phyloP scores from a whole-genome alignment of 2,329 filamentous ascomycete species.

The Neurospora sp. region DNA sequence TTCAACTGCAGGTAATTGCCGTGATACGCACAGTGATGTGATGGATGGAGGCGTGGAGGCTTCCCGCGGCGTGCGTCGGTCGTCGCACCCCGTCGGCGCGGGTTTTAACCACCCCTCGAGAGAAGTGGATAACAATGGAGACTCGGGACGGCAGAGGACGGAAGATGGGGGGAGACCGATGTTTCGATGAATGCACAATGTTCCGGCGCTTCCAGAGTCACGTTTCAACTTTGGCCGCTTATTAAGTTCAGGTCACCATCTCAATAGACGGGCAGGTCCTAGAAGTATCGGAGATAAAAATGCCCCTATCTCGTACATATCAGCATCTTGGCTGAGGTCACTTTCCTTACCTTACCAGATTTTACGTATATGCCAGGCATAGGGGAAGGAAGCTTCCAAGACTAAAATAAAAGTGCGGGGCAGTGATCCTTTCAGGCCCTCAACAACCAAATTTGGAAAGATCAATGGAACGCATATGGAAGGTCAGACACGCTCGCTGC shows the following conservation, averaged over 20 bases:
- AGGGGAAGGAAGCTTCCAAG: neutral
- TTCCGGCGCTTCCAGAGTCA: neutral
- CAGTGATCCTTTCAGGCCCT: neutral
- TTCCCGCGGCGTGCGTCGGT: neutral
- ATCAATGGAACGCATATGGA: neutral
- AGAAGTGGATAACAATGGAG: neutral
- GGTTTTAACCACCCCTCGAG: neutral
- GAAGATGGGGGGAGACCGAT: neutral
- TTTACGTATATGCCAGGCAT: neutral
- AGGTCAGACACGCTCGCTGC: neutral
- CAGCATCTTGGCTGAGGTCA: neutral
- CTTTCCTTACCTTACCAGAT: neutral
- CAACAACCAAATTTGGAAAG: neutral
- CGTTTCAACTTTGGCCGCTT: neutral
- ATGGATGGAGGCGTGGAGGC: neutral
- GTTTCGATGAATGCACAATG: neutral
- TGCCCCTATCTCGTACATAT: neutral
- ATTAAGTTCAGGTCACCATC: neutral
- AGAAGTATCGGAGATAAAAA: neutral
- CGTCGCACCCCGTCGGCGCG: neutral
- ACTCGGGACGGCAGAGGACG: neutral
- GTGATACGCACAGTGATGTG: neutral
- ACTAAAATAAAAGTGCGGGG: neutral
- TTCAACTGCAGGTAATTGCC: neutral
- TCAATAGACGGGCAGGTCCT: neutral